phyloP scores from a whole-genome alignment of 140 eudicot species.

The Artemisia princeps region DNA sequence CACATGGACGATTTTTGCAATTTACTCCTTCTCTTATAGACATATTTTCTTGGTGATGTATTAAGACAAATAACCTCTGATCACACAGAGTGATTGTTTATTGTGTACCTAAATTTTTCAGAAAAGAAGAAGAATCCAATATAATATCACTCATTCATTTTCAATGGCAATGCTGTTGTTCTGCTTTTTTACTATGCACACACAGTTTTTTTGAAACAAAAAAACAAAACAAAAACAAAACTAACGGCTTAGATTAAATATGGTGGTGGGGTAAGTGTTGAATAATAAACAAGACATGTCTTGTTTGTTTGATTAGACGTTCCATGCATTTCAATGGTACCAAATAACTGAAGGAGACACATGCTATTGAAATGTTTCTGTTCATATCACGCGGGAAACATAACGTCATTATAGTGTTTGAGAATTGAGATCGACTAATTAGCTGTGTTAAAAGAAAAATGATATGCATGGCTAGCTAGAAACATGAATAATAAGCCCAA shows the following conservation, averaged over 20 bases:
- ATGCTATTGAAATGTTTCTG: conserved; percentile 23
- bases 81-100: neutral
- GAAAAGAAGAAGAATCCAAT: conserved; percentile 18
- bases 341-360: no score
- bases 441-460: no score
- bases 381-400: conserved; percentile 26
- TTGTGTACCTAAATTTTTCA: neutral
- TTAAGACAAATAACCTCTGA: no score
- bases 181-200: conserved; percentile 16
- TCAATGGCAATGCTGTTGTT: neutral
- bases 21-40: no score
- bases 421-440: no score
- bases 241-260: conserved; percentile 19
- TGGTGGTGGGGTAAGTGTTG: conserved; percentile 23
- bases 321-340: conserved; percentile 13
- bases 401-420: neutral
- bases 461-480: no score
- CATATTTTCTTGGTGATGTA: no score
- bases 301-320: conserved; percentile 28
- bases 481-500: no score
- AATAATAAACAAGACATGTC: conserved; percentile 19
- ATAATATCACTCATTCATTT: conserved; percentile 14
- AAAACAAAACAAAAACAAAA: neutral
- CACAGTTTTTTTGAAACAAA: neutral
- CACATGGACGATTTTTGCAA: no score